Conservation (phyloP, 768 basidiomycete species). For the Tricholoma hemisulphureum region DNA sequence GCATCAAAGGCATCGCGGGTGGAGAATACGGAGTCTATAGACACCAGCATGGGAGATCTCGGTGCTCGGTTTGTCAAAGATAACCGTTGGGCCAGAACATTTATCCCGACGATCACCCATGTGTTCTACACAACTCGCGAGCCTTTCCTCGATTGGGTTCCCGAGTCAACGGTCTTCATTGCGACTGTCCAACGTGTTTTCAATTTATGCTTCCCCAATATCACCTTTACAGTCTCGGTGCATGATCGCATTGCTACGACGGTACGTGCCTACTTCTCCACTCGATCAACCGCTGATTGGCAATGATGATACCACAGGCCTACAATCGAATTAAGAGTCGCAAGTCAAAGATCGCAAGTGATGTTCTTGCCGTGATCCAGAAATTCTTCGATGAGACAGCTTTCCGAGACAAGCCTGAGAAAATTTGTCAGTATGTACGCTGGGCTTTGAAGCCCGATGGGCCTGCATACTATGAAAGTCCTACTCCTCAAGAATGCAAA, state of each 20-base stretch:
- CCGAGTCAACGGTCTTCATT: constrained; percentile 8
- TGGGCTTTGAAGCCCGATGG: too few relatives aligned
- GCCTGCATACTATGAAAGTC: too few relatives aligned
- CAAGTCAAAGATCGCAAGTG: constrained; percentile 8
- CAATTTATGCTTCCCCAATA: constrained; percentile 9
- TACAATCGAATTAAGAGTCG: constrained; percentile 7
- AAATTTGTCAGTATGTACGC: not conserved
- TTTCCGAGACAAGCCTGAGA: not conserved
- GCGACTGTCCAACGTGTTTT: constrained; percentile 9
- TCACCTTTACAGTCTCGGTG: not conserved
- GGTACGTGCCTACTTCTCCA: not conserved
- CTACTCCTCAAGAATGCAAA: too few relatives aligned
- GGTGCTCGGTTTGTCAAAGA: too few relatives aligned
- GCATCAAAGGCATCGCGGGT: too few relatives aligned
- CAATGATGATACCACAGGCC: constrained; percentile 1
- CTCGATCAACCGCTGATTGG: not conserved
- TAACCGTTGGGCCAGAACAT: too few relatives aligned
- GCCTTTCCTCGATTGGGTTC: constrained; percentile 14
- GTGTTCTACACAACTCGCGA: too few relatives aligned
- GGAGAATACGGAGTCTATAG: too few relatives aligned
- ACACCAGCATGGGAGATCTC: not conserved
- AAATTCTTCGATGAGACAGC: not conserved
- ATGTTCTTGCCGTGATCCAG: not conserved
- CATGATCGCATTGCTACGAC: not conserved
- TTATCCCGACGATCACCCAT: too few relatives aligned